Percentiles rank a stretch among this genome's conserved stretches.
These are phyloP conservation scores for Coniochaeta sp. DNA, from an alignment of 2,329 filamentous ascomycete species.

Conservation along the genomic window DNA sequence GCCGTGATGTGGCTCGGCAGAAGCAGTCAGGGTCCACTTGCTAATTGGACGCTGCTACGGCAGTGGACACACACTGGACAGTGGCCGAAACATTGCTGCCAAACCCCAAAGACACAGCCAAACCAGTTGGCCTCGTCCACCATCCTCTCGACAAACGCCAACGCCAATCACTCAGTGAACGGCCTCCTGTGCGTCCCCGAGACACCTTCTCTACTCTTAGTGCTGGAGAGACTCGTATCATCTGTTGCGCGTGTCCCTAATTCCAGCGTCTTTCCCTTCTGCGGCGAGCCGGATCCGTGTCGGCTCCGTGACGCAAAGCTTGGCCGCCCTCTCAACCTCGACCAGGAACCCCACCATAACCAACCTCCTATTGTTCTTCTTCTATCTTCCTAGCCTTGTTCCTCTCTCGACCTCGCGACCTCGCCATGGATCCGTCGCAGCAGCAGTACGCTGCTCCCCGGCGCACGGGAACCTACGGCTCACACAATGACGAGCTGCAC, in stretches of 20 bases:
- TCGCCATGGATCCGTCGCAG: constrained; percentile 28
- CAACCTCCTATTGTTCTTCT: background rate
- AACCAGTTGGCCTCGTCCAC: background rate
- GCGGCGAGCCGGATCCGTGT: background rate
- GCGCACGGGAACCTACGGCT: constrained; percentile 29
- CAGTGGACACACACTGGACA: no score
- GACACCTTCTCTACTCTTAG: background rate
- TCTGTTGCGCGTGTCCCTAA: background rate
- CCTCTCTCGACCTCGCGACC: background rate
- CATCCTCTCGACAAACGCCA: no score
- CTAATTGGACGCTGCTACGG: no score
- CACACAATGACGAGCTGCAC: constrained; percentile 46
- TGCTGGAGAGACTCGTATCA: background rate
- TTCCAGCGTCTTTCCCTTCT: background rate
- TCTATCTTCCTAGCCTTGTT: background rate
- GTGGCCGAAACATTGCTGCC: background rate
- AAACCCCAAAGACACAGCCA: background rate
- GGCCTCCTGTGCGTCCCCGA: background rate
- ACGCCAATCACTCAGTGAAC: background rate
- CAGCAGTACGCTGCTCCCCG: constrained; percentile 28
- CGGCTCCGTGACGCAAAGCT: background rate
- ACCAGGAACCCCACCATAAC: background rate
- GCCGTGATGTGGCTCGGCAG: no score
- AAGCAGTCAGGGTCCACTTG: no score
- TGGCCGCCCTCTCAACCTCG: background rate